Conservation (phyloP, 495 filamentous ascomycete genomes). For the Penicillium tannophilum region DNA sequence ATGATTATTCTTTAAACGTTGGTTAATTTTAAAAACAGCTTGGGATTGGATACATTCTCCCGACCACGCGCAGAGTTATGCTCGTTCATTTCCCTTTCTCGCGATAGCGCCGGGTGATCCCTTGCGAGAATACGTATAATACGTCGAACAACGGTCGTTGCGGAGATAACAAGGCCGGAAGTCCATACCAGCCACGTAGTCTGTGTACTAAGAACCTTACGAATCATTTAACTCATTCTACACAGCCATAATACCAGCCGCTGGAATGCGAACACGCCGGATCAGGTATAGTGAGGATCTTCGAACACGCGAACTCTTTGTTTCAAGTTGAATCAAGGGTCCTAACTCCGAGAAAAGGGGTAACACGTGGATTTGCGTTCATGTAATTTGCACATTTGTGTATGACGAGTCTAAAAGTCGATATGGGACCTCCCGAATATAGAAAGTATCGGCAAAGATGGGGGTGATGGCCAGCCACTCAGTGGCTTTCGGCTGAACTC, state of each 20-base stretch:
- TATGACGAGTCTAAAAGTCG: slow-evolving; percentile 23
- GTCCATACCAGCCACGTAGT: slow-evolving; percentile 26
- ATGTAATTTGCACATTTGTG: not conserved
- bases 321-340: slow-evolving; percentile 21
- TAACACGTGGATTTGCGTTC: slow-evolving; percentile 21
- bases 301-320: slow-evolving; percentile 15
- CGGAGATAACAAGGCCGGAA: slow-evolving; percentile 2
- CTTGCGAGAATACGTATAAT: not conserved
- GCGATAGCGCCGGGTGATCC: slow-evolving; percentile 8
- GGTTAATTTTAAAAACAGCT: not conserved
- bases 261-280: slow-evolving; percentile 19
- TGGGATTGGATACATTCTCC: slow-evolving; percentile 16
- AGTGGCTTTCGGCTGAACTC: not conserved
- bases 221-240: slow-evolving; percentile 11
- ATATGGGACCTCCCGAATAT: not conserved
- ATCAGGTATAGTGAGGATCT: slow-evolving; percentile 11
- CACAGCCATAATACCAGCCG: slow-evolving; percentile 19
- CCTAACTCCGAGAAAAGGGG: slow-evolving; percentile 13
- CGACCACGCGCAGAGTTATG: slow-evolving; percentile 22
- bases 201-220: slow-evolving; percentile 12
- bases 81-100: slow-evolving; percentile 15
- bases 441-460: slow-evolving; percentile 15
- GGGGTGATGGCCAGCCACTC: not conserved
- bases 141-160: not conserved
- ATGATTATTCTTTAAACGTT: not conserved